These are phyloP conservation scores for Rubia tinctorum DNA, from an alignment of 305 asterid species.

Conservation along the genomic window DNA sequence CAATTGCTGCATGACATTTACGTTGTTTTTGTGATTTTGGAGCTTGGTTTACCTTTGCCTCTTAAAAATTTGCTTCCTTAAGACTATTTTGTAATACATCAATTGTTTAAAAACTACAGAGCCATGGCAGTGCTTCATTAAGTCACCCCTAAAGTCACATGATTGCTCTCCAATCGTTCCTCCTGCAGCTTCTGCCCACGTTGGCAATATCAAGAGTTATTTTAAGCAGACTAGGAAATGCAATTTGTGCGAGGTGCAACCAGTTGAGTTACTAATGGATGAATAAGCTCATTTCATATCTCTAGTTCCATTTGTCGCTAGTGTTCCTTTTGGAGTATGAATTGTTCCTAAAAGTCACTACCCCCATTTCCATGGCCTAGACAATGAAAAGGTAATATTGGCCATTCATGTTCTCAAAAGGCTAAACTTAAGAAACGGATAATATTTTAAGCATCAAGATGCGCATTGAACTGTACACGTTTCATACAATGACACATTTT, in stretches of 20 bases:
- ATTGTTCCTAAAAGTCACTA: slow-evolving; percentile 73
- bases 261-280: slow-evolving; percentile 41
- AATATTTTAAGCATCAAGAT: background rate
- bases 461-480: background rate
- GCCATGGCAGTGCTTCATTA: slow-evolving; percentile 93
- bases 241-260: slow-evolving; percentile 53
- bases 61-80: background rate
- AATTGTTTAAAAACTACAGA: slow-evolving; percentile 93
- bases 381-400: slow-evolving; percentile 52
- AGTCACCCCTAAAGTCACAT: slow-evolving; percentile 97
- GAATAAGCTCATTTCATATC: slow-evolving; percentile 67
- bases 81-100: background rate
- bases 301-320: slow-evolving; percentile 76
- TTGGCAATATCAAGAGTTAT: slow-evolving; percentile 60
- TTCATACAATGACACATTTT: too few species aligned
- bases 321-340: slow-evolving; percentile 88
- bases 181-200: slow-evolving; percentile 57
- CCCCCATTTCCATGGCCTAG: slow-evolving; percentile 65
- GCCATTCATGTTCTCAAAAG: background rate
- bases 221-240: slow-evolving; percentile 72
- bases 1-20: too few species aligned
- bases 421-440: too few species aligned
- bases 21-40: too few species aligned
- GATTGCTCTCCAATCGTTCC: slow-evolving; percentile 86
- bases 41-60: background rate